A percentile compares a stretch with the other conserved stretches of the same genome.
Conservation (phyloP, 75 land plant genomes). For the Larix kaempferi region DNA sequence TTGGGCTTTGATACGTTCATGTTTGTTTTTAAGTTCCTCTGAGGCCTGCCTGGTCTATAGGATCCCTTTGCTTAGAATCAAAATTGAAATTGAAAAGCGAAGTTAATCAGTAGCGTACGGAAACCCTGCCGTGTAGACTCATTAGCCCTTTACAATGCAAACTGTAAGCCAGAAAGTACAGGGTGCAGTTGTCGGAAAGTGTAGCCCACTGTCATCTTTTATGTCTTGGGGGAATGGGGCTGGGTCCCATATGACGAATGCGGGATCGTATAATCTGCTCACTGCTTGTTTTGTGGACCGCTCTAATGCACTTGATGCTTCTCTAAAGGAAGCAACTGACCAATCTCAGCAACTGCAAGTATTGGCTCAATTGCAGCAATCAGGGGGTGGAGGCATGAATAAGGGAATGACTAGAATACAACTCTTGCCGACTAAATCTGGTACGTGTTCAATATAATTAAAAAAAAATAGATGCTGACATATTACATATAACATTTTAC, state of each 20-base stretch:
- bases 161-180: background rate
- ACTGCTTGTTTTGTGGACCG: background rate
- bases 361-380: background rate
- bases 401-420: background rate
- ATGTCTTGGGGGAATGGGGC: conserved; percentile 3
- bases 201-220: background rate
- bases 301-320: background rate
- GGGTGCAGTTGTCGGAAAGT: conserved; percentile 2
- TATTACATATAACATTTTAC: background rate
- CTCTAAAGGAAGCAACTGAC: background rate
- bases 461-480: background rate
- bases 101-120: background rate
- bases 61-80: no score
- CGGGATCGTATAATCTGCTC: conserved; percentile 4
- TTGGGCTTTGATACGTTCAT: no score
- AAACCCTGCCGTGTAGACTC: background rate
- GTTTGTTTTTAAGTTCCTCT: no score
- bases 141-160: background rate
- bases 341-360: conserved; percentile 5
- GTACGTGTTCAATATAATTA: background rate
- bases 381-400: background rate
- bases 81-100: no score
- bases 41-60: no score
- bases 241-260: conserved; percentile 5
- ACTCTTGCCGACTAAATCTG: background rate